phyloP scores from a whole-genome alignment of 2,329 filamentous ascomycete genomes.

The Aspergillus nomiae region DNA sequence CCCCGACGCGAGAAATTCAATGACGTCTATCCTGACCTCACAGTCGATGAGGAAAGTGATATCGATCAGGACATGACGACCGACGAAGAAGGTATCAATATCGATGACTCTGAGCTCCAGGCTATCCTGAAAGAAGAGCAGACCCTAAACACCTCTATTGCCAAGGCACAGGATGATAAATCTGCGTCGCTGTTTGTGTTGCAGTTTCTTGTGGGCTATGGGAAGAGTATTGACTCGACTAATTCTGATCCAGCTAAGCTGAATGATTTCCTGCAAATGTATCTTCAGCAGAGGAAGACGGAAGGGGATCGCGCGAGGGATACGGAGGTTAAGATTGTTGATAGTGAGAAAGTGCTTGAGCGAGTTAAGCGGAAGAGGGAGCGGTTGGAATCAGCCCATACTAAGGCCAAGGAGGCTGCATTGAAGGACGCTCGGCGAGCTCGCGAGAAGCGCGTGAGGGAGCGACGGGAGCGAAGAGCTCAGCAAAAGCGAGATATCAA shows the following conservation, averaged over 20 bases:
- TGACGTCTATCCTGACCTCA: slow-evolving; percentile 51
- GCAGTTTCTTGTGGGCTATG: slow-evolving; percentile 39
- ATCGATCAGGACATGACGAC: slow-evolving; percentile 1
- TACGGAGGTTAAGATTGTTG: slow-evolving; percentile 26
- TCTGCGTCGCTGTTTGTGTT: slow-evolving; percentile 25
- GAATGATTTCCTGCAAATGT: slow-evolving; percentile 37
- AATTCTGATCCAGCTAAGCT: slow-evolving; percentile 34
- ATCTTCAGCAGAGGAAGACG: slow-evolving; percentile 31
- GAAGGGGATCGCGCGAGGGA: slow-evolving; percentile 28
- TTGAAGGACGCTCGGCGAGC: slow-evolving; percentile 26
- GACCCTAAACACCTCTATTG: slow-evolving; percentile 33
- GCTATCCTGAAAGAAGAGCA: slow-evolving; percentile 33
- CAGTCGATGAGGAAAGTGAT: neutral
- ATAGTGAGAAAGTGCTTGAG: slow-evolving; percentile 29
- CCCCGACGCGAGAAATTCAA: slow-evolving; percentile 58
- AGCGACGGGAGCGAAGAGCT: slow-evolving; percentile 19
- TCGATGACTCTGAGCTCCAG: slow-evolving; percentile 25
- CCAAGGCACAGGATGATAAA: slow-evolving; percentile 30
- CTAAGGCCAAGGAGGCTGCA: slow-evolving; percentile 26
- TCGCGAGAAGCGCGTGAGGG: slow-evolving; percentile 3
- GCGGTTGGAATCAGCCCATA: neutral
- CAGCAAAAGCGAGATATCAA: slow-evolving; percentile 29
- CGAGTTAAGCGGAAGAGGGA: slow-evolving; percentile 9
- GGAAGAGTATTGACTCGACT: slow-evolving; percentile 31
- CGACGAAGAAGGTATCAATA: slow-evolving; percentile 7